A percentile compares a stretch with the other conserved stretches of the same genome.
Evolutionary conservation across 73 alveolate genomes (phyloP).

Genomic region (Durusdinium trenchii): DNA sequence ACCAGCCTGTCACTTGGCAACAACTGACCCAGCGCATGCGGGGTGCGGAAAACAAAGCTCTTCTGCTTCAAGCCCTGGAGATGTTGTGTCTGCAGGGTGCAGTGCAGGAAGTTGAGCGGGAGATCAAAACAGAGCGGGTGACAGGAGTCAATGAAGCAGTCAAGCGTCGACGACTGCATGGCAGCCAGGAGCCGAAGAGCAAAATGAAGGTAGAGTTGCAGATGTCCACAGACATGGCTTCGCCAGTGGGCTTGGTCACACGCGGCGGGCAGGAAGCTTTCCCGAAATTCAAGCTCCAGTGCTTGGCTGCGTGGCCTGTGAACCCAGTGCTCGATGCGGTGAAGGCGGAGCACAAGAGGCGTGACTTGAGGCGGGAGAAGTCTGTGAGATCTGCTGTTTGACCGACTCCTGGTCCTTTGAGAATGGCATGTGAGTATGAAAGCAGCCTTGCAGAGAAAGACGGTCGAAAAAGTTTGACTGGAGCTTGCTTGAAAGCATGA

Average conservation of each 20-base stretch:
- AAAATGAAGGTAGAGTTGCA: background rate
- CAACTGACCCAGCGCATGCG: background rate
- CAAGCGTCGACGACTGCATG: background rate
- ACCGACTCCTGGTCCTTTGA: no score
- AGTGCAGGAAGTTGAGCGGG: slow-evolving; percentile 6
- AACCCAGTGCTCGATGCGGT: background rate
- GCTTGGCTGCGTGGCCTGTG: background rate
- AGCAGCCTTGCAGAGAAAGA: no score
- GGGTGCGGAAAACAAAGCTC: background rate
- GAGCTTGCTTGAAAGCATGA: no score
- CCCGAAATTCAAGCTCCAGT: background rate
- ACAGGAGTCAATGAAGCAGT: background rate
- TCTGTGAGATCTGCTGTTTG: no score
- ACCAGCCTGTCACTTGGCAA: background rate
- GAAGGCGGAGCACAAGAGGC: slow-evolving; percentile 10
- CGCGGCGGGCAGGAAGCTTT: slow-evolving; percentile 2
- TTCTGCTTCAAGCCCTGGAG: background rate
- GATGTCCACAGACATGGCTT: background rate
- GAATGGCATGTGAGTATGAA: no score
- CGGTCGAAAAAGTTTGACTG: no score
- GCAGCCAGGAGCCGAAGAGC: background rate
- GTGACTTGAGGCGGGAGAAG: background rate
- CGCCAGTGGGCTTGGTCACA: background rate
- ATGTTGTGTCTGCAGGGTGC: background rate
- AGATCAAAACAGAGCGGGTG: background rate